phyloP scores from a whole-genome alignment of 192 early-diverging fungal genomes.

The Dissophora globulifera region DNA sequence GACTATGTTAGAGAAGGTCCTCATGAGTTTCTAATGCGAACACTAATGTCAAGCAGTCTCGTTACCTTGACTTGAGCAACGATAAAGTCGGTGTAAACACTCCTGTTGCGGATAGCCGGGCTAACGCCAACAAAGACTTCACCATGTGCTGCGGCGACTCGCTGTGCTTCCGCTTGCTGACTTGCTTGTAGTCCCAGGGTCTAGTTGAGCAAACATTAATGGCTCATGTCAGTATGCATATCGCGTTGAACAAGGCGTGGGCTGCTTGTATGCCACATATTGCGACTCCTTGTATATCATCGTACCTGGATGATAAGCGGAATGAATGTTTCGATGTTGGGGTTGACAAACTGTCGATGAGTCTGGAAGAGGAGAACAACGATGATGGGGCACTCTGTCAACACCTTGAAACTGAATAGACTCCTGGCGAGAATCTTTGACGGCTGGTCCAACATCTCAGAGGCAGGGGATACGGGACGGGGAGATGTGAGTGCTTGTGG shows the following conservation, averaged over 20 bases:
- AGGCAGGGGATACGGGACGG: constrained; percentile 78
- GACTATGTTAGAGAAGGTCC: no score
- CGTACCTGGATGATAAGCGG: constrained; percentile 86
- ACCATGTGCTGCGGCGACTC: constrained; percentile 58
- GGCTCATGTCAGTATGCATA: neutral
- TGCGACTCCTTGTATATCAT: no score
- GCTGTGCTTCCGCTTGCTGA: constrained; percentile 65
- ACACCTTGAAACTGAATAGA: constrained; percentile 93
- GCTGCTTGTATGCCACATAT: no score
- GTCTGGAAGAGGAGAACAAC: constrained; percentile 95
- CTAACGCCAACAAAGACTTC: constrained; percentile 84
- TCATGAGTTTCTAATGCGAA: no score
- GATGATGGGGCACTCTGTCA: constrained; percentile 98
- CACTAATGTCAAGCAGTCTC: no score
- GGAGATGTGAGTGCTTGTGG: constrained; percentile 66
- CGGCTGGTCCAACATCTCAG: constrained; percentile 63
- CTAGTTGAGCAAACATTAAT: constrained; percentile 29
- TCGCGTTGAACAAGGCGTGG: no score
- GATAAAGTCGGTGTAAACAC: constrained; percentile 89
- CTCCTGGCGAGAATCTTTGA: constrained; percentile 78
- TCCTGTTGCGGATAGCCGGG: constrained; percentile 75
- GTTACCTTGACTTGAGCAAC: constrained; percentile 94
- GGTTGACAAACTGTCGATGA: constrained; percentile 81
- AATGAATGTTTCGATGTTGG: constrained; percentile 87
- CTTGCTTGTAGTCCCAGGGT: constrained; percentile 64